Evolutionary conservation across 768 basidiomycete species (phyloP).

Genomic region (Tricholomella constricta): DNA sequence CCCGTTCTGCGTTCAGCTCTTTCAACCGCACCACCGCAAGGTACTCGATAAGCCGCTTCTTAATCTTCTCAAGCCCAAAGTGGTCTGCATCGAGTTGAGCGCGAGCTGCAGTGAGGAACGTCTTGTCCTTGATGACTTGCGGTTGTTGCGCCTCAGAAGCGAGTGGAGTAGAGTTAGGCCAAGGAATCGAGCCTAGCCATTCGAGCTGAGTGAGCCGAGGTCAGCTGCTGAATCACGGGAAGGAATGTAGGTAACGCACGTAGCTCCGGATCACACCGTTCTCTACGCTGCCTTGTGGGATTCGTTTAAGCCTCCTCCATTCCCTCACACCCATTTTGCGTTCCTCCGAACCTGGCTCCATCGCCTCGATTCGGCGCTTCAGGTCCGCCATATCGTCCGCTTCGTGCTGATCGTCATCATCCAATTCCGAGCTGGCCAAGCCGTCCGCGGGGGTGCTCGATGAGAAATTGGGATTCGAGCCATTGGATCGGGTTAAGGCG

Average conservation of each 20-base stretch:
- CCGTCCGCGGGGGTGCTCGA: slow-evolving; percentile 15
- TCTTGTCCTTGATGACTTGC: slow-evolving; percentile 43
- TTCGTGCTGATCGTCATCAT: slow-evolving; percentile 80
- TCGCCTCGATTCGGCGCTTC: slow-evolving; percentile 70
- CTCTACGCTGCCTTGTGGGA: slow-evolving; percentile 90
- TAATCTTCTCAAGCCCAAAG: slow-evolving; percentile 90
- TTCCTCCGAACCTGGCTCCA: slow-evolving; percentile 75
- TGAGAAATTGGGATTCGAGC: slow-evolving; percentile 15
- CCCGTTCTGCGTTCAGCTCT: slow-evolving; percentile 45
- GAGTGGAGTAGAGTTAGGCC: slow-evolving; percentile 56
- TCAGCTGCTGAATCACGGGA: slow-evolving; percentile 11
- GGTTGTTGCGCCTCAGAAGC: slow-evolving; percentile 15
- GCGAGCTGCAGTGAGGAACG: slow-evolving; percentile 71
- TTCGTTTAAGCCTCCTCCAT: slow-evolving; percentile 81
- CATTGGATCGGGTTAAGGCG: slow-evolving; percentile 42
- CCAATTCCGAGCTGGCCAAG: slow-evolving; percentile 51
- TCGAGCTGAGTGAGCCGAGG: slow-evolving; percentile 5
- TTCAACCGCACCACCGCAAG: slow-evolving; percentile 79
- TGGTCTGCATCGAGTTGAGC: slow-evolving; percentile 87
- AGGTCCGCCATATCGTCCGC: slow-evolving; percentile 79
- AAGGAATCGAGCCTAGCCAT: slow-evolving; percentile 85
- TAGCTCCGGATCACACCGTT: slow-evolving; percentile 86
- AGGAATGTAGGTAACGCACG: slow-evolving; percentile 44
- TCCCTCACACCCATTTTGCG: slow-evolving; percentile 81
- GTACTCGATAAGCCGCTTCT: slow-evolving; percentile 89